Conservation (phyloP, 768 basidiomycete species). For the Favolaschia claudopus region DNA sequence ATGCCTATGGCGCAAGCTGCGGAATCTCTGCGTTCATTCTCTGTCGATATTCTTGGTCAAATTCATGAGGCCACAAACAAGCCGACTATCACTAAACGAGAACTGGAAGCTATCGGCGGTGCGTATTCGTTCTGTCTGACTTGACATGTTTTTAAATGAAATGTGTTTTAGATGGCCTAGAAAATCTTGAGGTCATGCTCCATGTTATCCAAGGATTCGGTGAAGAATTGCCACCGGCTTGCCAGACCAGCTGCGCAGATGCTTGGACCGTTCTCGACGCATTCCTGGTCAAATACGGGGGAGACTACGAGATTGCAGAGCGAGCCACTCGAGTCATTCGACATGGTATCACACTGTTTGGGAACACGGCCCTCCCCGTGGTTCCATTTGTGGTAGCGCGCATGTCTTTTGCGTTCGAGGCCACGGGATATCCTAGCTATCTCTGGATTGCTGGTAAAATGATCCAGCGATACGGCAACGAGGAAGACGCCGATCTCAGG, state of each 20-base stretch:
- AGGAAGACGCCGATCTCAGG: conserved; percentile 63
- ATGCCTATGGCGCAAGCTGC: conserved; percentile 93
- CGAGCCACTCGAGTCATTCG: conserved; percentile 85
- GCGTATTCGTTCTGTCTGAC: conserved; percentile 37
- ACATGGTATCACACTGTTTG: conserved; percentile 85
- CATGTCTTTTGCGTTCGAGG: conserved; percentile 82
- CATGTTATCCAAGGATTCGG: conserved; percentile 83
- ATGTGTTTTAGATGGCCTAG: conserved; percentile 89
- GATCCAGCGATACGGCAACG: conserved; percentile 77
- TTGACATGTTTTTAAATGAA: background rate
- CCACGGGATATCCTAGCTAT: conserved; percentile 84
- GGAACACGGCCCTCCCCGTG: conserved; percentile 66
- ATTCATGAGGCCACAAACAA: conserved; percentile 72
- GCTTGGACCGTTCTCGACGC: conserved; percentile 85
- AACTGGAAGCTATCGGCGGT: conserved; percentile 75
- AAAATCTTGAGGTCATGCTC: conserved; percentile 94
- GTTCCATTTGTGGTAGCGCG: conserved; percentile 75
- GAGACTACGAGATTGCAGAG: conserved; percentile 80
- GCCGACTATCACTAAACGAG: conserved; percentile 68
- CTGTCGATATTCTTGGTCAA: conserved; percentile 80
- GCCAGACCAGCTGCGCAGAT: conserved; percentile 79
- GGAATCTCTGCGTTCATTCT: conserved; percentile 85
- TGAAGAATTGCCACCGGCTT: conserved; percentile 81
- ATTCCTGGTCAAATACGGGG: conserved; percentile 81
- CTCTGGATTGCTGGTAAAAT: conserved; percentile 95